phyloP scores from a whole-genome alignment of 1,139 yeast genomes.

The Nakaseomyces nivariensis region DNA sequence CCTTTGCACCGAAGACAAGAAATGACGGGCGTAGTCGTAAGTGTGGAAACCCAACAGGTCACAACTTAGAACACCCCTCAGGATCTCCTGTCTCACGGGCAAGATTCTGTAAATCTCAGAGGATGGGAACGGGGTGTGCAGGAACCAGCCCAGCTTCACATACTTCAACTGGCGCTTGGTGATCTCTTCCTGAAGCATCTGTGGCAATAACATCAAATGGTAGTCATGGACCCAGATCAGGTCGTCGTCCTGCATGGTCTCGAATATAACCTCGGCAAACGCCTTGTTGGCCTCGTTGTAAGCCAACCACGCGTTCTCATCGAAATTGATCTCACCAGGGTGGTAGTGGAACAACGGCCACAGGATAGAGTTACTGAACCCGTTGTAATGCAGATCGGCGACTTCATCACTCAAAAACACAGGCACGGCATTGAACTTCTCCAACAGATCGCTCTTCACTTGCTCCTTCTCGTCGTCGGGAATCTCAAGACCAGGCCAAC shows the following conservation, averaged over 20 bases:
- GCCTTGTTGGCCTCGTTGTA: constrained; percentile 85
- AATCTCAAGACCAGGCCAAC: constrained; percentile 93
- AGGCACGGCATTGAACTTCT: constrained; percentile 82
- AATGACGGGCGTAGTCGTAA: constrained; percentile 98
- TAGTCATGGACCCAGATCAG: constrained; percentile 97
- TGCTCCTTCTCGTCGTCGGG: constrained; percentile 63
- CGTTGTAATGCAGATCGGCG: constrained; percentile 94
- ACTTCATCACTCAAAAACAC: constrained; percentile 77
- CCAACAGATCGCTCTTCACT: constrained; percentile 61
- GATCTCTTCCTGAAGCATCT: constrained; percentile 61
- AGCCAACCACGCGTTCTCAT: constrained; percentile 97
- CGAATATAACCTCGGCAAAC: constrained; percentile 69
- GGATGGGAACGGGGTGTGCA: constrained; percentile 97
- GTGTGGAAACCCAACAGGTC: constrained; percentile 97
- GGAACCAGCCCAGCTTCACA: constrained; percentile 80
- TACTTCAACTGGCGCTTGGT: constrained; percentile 35
- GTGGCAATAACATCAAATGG: constrained; percentile 90
- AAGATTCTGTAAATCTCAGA: constrained; percentile 90
- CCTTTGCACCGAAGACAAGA: constrained; percentile 81
- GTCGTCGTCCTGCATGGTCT: constrained; percentile 70
- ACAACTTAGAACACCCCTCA: constrained; percentile 86
- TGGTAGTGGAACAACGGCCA: constrained; percentile 99
- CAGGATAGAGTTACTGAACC: constrained; percentile 80
- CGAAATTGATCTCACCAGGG: constrained; percentile 98
- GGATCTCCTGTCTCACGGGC: constrained; percentile 89